phyloP scores from a whole-genome alignment of 2,329 filamentous ascomycete species.

The Penicillium oxalicum region DNA sequence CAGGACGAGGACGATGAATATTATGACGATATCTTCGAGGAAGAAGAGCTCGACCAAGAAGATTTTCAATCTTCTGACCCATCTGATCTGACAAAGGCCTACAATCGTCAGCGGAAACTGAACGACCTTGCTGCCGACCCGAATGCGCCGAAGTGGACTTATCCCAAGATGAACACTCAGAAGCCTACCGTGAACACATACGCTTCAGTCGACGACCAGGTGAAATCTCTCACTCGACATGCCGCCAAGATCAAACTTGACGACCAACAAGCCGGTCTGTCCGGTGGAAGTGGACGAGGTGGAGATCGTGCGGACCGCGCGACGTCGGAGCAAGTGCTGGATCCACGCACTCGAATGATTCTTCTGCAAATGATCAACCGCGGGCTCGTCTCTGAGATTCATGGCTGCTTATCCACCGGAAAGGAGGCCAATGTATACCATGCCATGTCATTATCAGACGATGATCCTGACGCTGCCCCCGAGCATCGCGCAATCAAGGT shows the following conservation, averaged over 20 bases:
- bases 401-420: slow-evolving; percentile 91
- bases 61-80: slow-evolving; percentile 52
- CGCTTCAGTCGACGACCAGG: slow-evolving; percentile 78
- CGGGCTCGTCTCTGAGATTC: slow-evolving; percentile 79
- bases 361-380: slow-evolving; percentile 93
- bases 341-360: slow-evolving; percentile 91
- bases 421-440: slow-evolving; percentile 99
- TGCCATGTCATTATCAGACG: slow-evolving; percentile 59
- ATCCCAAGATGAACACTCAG: slow-evolving; percentile 69
- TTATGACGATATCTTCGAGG: slow-evolving; percentile 53
- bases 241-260: slow-evolving; percentile 80
- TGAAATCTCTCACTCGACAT: slow-evolving; percentile 76
- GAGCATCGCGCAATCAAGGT: slow-evolving; percentile 90
- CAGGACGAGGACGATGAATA: slow-evolving; percentile 55
- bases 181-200: slow-evolving; percentile 74
- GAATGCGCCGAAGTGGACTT: slow-evolving; percentile 49
- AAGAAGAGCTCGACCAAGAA: slow-evolving; percentile 50
- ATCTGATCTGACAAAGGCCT: slow-evolving; percentile 72
- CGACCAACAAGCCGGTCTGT: slow-evolving; percentile 50
- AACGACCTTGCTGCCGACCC: slow-evolving; percentile 48
- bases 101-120: slow-evolving; percentile 74
- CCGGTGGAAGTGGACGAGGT: slow-evolving; percentile 41
- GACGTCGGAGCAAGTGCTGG: slow-evolving; percentile 89
- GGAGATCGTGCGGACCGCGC: slow-evolving; percentile 83
- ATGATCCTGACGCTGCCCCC: slow-evolving; percentile 47